Conservation (phyloP, 1,284 basidiomycete genomes). For the Caloboletus firmus region DNA sequence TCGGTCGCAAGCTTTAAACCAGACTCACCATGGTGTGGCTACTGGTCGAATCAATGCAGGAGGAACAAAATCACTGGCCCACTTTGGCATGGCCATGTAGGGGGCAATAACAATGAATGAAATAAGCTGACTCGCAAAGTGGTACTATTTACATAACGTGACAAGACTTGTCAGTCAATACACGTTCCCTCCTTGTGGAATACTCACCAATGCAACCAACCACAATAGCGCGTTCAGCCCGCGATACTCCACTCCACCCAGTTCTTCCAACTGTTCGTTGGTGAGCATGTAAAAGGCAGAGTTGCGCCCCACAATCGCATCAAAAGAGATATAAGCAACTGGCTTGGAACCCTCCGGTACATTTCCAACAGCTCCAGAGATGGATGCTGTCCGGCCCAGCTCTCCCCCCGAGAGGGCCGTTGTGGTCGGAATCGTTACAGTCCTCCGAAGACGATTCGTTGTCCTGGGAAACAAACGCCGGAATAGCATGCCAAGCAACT, state of each 20-base stretch:
- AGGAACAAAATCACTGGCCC: conserved; percentile 56
- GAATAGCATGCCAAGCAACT: conserved; percentile 52
- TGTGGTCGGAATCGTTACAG: conserved; percentile 73
- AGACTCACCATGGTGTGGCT: conserved; percentile 56
- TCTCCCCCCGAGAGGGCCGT: conserved; percentile 54
- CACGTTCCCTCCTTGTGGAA: neutral
- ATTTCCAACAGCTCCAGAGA: conserved; percentile 15
- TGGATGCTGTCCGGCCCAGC: conserved; percentile 25
- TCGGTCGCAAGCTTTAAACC: neutral
- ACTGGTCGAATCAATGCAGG: conserved; percentile 56
- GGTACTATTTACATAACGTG: conserved; percentile 54
- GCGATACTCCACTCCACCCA: conserved; percentile 95
- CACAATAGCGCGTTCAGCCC: conserved; percentile 79
- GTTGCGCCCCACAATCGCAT: conserved; percentile 83
- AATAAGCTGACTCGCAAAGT: conserved; percentile 65
- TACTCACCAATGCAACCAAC: conserved; percentile 62
- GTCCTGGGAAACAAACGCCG: conserved; percentile 58
- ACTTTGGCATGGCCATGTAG: conserved; percentile 60
- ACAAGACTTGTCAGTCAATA: neutral
- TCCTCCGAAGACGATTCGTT: conserved; percentile 53
- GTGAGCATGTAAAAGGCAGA: conserved; percentile 83
- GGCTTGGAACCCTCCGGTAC: conserved; percentile 45
- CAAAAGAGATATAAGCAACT: conserved; percentile 86
- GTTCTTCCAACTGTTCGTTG: conserved; percentile 83
- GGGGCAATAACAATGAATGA: conserved; percentile 76